Conservation (phyloP, 106 monocot genomes). For the Acanthochlamys bracteata region DNA sequence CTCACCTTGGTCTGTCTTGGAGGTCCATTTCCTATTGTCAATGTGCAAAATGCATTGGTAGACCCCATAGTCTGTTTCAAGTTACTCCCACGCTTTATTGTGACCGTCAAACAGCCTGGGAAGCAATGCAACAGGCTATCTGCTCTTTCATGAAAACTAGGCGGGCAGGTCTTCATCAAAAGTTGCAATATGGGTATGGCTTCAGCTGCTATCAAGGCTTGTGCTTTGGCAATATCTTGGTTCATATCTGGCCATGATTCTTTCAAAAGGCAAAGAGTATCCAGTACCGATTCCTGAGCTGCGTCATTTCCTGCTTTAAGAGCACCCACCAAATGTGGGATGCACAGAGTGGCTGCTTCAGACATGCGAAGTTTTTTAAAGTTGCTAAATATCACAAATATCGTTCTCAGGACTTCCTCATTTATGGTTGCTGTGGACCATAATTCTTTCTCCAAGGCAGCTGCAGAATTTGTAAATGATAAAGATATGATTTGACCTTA, state of each 20-base stretch:
- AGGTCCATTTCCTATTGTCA: conserved; percentile 78
- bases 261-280: conserved; percentile 64
- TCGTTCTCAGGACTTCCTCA: conserved; percentile 65
- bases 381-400: conserved; percentile 68
- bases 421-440: conserved; percentile 54
- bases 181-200: conserved; percentile 74
- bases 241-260: conserved; percentile 78
- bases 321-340: conserved; percentile 69
- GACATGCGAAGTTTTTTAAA: conserved; percentile 73
- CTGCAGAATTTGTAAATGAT: conserved; percentile 38
- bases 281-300: too few relatives aligned
- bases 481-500: too few relatives aligned
- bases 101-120: conserved; percentile 79
- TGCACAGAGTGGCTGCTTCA: conserved; percentile 81
- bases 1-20: conserved; percentile 48
- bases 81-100: conserved; percentile 74
- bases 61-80: conserved; percentile 91
- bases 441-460: conserved; percentile 75
- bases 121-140: conserved; percentile 73
- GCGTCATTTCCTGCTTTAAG: conserved; percentile 50
- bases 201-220: conserved; percentile 70
- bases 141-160: conserved; percentile 81
- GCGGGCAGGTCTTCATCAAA: conserved; percentile 81
- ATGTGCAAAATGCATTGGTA: conserved; percentile 74
- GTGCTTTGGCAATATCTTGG: conserved; percentile 70